Evolutionary conservation across 139 green algal genomes (phyloP).

Genomic region (Chlamydomonas sp.): DNA sequence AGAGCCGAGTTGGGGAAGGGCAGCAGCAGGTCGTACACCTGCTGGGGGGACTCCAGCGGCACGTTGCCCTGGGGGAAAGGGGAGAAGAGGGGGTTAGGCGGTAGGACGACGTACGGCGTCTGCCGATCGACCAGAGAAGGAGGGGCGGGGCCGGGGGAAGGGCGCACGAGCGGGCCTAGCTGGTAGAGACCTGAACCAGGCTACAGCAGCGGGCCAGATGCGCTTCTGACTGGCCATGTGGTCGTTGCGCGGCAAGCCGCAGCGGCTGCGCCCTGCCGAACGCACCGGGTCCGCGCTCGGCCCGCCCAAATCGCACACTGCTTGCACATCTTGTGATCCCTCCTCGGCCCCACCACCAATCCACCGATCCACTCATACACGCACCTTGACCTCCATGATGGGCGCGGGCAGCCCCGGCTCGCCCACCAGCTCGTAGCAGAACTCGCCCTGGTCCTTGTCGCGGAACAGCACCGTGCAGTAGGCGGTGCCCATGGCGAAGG

Average conservation of each 20-base stretch:
- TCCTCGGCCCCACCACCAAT: not conserved
- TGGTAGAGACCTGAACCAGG: too few species aligned
- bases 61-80: constrained; percentile 32
- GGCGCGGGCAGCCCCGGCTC: constrained; percentile 62
- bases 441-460: constrained; percentile 63
- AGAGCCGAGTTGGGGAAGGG: constrained; percentile 61
- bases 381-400: constrained; percentile 55
- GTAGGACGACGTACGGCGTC: too few species aligned
- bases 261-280: too few species aligned
- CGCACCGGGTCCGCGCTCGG: too few species aligned
- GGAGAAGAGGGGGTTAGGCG: not conserved
- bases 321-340: not conserved
- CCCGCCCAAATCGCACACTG: not conserved
- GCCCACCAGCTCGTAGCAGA: constrained; percentile 75
- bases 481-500: constrained; percentile 70
- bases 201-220: too few species aligned
- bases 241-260: too few species aligned
- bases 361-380: not conserved
- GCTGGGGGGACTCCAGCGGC: constrained; percentile 45
- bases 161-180: too few species aligned
- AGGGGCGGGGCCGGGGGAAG: too few species aligned
- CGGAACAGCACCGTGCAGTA: constrained; percentile 67
- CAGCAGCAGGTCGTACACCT: constrained; percentile 57
- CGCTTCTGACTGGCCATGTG: too few species aligned
- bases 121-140: too few species aligned